Evolutionary conservation across 352 stramenopile genomes (phyloP).

Genomic region (Achlya hypogyna): DNA sequence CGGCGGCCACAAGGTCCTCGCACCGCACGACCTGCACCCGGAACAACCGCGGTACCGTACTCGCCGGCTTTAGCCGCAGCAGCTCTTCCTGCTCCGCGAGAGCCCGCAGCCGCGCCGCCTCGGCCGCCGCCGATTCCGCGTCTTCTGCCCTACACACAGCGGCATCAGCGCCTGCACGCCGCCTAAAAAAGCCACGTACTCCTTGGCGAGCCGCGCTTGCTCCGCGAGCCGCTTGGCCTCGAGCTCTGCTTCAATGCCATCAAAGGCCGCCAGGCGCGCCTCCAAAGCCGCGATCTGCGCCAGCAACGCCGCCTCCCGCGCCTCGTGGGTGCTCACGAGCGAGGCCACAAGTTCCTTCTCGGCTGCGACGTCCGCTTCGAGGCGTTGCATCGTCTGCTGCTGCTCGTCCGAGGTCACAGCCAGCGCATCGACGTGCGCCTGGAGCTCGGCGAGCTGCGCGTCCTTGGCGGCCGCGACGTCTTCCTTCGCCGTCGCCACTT

Average conservation of each 20-base stretch:
- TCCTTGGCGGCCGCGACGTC: background rate
- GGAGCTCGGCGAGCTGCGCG: background rate
- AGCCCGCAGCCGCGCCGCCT: constrained; percentile 11
- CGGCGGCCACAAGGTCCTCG: constrained; percentile 52
- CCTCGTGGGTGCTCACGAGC: background rate
- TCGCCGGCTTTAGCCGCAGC: constrained; percentile 13
- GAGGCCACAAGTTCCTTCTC: background rate
- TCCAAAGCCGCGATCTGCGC: background rate
- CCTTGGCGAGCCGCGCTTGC: constrained; percentile 11
- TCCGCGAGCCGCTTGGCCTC: constrained; percentile 4
- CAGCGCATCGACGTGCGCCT: background rate
- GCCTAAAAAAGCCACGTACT: background rate
- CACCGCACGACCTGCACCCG: constrained; percentile 13
- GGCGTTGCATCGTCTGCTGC: background rate
- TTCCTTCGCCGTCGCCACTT: background rate
- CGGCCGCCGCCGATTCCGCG: constrained; percentile 10
- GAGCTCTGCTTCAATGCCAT: background rate
- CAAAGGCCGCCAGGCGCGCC: background rate
- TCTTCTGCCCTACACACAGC: background rate
- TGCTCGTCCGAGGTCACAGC: background rate
- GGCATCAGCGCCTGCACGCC: background rate
- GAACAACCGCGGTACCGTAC: constrained; percentile 8
- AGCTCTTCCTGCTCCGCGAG: constrained; percentile 17
- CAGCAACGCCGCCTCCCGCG: background rate
- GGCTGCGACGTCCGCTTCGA: background rate